phyloP scores from a whole-genome alignment of 306 rosid genomes.

The Corylus heterophylla region DNA sequence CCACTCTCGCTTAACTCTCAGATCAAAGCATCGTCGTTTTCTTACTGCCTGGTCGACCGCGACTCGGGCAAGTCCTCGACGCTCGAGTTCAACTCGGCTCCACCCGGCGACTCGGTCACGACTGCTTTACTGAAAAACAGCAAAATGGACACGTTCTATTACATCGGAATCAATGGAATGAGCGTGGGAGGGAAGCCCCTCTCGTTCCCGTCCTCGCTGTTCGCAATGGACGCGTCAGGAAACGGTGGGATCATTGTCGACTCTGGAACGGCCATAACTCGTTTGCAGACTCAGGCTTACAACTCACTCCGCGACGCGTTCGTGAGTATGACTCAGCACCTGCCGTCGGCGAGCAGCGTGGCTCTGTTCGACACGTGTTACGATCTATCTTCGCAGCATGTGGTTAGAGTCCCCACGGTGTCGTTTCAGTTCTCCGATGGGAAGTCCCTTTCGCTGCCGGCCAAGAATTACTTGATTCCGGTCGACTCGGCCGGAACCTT shows the following conservation, averaged over 20 bases:
- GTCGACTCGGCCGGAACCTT: constrained; percentile 63
- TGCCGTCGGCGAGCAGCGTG: constrained; percentile 34
- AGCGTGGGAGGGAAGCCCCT: constrained; percentile 65
- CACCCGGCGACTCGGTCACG: constrained; percentile 59
- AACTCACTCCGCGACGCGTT: constrained; percentile 75
- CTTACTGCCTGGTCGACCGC: constrained; percentile 87
- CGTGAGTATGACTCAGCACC: constrained; percentile 38
- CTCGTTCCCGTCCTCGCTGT: constrained; percentile 48
- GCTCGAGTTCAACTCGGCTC: constrained; percentile 81
- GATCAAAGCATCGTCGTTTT: constrained; percentile 71
- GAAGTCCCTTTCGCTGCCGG: constrained; percentile 51
- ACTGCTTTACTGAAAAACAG: constrained; percentile 43
- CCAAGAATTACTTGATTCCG: constrained; percentile 78
- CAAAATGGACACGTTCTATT: constrained; percentile 57
- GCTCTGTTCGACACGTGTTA: constrained; percentile 90
- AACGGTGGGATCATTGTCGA: constrained; percentile 81
- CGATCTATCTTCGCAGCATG: constrained; percentile 47
- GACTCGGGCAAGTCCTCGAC: constrained; percentile 65
- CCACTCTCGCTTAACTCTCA: constrained; percentile 55
- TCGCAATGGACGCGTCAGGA: constrained; percentile 47
- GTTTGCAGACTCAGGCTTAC: constrained; percentile 61
- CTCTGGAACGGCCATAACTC: constrained; percentile 83
- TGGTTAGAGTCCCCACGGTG: constrained; percentile 76
- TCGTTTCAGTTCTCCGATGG: constrained; percentile 59
- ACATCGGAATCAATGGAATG: constrained; percentile 56